phyloP scores from a whole-genome alignment of 176 grass and related monocot species.

The Thalia dealbata region DNA sequence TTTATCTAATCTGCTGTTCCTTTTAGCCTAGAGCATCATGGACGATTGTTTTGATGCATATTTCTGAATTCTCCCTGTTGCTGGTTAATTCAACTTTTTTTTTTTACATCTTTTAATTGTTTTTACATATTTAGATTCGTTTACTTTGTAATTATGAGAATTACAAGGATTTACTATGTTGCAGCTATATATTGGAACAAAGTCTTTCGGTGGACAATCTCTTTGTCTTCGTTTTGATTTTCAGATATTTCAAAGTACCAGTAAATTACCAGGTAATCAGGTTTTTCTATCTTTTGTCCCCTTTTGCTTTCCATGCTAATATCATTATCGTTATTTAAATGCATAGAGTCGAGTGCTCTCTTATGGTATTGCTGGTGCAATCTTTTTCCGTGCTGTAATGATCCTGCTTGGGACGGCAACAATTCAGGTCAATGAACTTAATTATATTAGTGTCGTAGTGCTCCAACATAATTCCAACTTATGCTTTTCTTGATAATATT shows the following conservation, averaged over 20 bases:
- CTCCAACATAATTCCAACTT: not conserved
- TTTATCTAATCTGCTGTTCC: not conserved
- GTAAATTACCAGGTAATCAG: slow-evolving; percentile 64
- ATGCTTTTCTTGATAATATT: slow-evolving; percentile 19
- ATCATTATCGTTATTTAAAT: slow-evolving; percentile 4
- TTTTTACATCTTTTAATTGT: not conserved
- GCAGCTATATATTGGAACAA: slow-evolving; percentile 92
- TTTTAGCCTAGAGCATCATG: not conserved
- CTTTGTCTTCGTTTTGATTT: slow-evolving; percentile 94
- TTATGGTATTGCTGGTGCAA: slow-evolving; percentile 95
- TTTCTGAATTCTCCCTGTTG: not conserved
- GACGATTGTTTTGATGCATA: not conserved
- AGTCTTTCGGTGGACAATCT: slow-evolving; percentile 98
- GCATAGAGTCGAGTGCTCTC: slow-evolving; percentile 72
- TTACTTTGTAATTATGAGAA: not conserved
- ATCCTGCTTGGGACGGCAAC: slow-evolving; percentile 68
- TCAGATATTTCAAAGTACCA: slow-evolving; percentile 91
- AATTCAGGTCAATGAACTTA: slow-evolving; percentile 53
- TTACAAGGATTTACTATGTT: slow-evolving; percentile 16
- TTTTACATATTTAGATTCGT: not conserved
- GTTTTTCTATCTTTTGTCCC: slow-evolving; percentile 23
- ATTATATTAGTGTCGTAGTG: slow-evolving; percentile 2
- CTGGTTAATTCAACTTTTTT: not conserved
- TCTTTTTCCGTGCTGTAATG: slow-evolving; percentile 74
- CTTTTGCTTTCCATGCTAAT: slow-evolving; percentile 15